Evolutionary conservation across 352 stramenopile species (phyloP), one percentile per base, ranked within the genome.

Genomic region (Globisporangium recalcitrans): DNA sequence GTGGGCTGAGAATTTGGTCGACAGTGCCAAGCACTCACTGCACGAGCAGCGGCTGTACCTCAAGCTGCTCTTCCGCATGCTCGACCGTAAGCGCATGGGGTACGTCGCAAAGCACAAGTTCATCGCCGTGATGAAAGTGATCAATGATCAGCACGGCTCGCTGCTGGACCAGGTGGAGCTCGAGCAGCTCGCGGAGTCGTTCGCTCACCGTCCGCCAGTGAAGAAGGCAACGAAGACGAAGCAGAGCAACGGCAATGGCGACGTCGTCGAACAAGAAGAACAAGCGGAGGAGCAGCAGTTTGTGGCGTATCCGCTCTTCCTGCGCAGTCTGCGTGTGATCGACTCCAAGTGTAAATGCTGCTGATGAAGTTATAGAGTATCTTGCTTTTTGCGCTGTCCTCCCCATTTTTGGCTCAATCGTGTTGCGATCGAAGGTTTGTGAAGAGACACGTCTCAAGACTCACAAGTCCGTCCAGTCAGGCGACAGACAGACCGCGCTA

Each of bases 11-110:
- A 76, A 76, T 9, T 74, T 92, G n/a, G 71, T 88, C 0, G 80
- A 88, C 44, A 82, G 71, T 22, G 78, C 84, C 36, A 92, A 89
- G 70, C 81, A 87, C 42, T 80, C 79, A 14, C 67, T 93, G 32
- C 82, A 90, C 48, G 83, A 93, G 60, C 83, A 93, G 64, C 80
- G 81, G 1, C 57, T 93, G 57, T 89, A 93, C 60, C 77, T 93
- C 32, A 93, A 93, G 64, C 79, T 90, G 29, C 59, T 93, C 11
- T 93, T 93, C 66, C 81, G 83, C 10, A 85, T 85, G 61, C 64
- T 93, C 14, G 83, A 93, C 49, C 82, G 80, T 49, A 86, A 84
- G 59, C 71, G 82, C 27, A 70, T 75, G 9, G 83, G 83, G 16
- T 86, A 81, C 48, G 65, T 93, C 38, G 77, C 75, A 10, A 85